Conservation (phyloP, 345 rosid genomes). For the Salix koriyanagi region DNA sequence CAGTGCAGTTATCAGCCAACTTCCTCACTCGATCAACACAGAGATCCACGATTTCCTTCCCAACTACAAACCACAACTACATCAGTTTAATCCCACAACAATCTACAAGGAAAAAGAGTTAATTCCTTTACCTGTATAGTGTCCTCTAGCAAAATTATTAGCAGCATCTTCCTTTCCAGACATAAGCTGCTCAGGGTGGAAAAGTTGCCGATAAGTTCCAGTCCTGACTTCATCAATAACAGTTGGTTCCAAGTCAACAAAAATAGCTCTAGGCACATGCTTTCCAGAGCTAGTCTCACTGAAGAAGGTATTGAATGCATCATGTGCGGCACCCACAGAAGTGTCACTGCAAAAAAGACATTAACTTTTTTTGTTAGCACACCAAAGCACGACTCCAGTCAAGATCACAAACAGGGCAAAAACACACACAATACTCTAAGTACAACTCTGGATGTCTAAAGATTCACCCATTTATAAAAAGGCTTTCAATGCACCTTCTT, state of each 20-base stretch:
- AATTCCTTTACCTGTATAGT: constrained; percentile 25
- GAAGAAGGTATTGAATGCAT: constrained; percentile 42
- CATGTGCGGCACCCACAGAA: constrained; percentile 23
- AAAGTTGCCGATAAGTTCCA: constrained; percentile 29
- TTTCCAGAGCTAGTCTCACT: constrained; percentile 38
- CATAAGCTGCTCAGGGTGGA: constrained; percentile 38
- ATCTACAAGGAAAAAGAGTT: neutral
- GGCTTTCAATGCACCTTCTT: neutral
- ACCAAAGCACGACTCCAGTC: neutral
- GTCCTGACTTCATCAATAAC: constrained; percentile 37
- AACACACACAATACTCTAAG: neutral
- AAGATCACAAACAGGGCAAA: neutral
- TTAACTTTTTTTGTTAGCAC: neutral
- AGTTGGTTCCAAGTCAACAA: constrained; percentile 35
- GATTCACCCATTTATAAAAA: neutral
- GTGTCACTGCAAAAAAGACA: constrained; percentile 23
- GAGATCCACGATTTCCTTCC: constrained; percentile 37
- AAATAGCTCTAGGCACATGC: constrained; percentile 37
- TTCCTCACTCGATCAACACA: constrained; percentile 39
- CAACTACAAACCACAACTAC: constrained; percentile 21
- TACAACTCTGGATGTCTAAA: neutral
- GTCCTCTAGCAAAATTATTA: constrained; percentile 36
- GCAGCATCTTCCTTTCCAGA: constrained; percentile 44
- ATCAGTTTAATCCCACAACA: constrained; percentile 1
- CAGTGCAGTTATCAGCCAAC: constrained; percentile 37